Evolutionary conservation across 78 protist genomes (phyloP).

Genomic region (Guillardia theta): DNA sequence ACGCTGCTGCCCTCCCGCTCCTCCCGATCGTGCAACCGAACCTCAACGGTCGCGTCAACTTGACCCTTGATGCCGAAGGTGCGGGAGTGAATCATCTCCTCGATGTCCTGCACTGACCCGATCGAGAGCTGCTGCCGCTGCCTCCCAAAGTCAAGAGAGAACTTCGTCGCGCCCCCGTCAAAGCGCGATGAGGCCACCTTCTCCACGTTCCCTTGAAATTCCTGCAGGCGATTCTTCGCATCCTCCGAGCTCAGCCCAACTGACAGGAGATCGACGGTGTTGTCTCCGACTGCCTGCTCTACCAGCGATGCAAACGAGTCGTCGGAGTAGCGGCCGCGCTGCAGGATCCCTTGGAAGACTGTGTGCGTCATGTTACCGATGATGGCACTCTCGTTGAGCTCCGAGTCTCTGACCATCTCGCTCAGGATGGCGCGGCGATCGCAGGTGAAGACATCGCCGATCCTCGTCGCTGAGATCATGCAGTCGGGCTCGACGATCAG

Average conservation of each 20-base stretch:
- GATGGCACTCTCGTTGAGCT: not conserved
- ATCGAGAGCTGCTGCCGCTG: not conserved
- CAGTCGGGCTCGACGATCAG: conserved; percentile 43
- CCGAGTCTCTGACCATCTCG: not conserved
- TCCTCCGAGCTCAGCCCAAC: not conserved
- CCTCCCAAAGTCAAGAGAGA: not conserved
- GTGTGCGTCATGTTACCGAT: conserved; percentile 40
- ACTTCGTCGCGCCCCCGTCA: not conserved
- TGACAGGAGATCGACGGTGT: not conserved
- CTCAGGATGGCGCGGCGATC: conserved; percentile 41
- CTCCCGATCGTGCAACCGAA: not conserved
- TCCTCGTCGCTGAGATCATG: conserved; percentile 45
- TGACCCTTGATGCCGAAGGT: conserved; percentile 55
- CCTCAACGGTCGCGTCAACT: conserved; percentile 47
- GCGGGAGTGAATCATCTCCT: conserved; percentile 56
- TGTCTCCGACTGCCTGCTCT: not conserved
- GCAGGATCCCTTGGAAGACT: conserved; percentile 35
- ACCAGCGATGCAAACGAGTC: not conserved
- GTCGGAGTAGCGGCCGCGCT: not conserved
- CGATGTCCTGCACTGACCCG: conserved; percentile 16
- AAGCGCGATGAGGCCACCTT: not conserved
- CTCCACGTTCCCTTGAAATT: not conserved
- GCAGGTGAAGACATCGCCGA: conserved; percentile 31
- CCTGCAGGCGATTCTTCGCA: not conserved
- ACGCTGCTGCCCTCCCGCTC: not conserved